Evolutionary conservation across 495 filamentous ascomycete genomes (phyloP).

Genomic region (Cetradonia linearis): DNA sequence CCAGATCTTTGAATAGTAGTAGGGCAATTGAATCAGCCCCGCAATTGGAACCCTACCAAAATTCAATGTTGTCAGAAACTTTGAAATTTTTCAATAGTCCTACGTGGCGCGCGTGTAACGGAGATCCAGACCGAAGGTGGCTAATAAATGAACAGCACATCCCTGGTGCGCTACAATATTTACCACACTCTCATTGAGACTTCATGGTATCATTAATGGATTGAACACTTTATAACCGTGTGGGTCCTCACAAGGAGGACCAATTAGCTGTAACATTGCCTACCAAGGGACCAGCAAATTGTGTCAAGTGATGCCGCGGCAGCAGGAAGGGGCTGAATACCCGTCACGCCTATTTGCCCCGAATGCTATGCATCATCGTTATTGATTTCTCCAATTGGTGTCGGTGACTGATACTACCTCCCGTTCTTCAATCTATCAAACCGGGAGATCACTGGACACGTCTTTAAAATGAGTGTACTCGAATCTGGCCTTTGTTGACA

Average conservation of each 20-base stretch:
- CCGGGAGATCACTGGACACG: not conserved
- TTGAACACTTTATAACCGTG: not conserved
- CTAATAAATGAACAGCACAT: not conserved
- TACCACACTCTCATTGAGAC: not conserved
- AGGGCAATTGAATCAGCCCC: too few species aligned
- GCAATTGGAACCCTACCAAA: too few species aligned
- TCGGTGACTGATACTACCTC: not conserved
- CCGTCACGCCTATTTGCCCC: constrained; percentile 1
- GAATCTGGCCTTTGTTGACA: not conserved
- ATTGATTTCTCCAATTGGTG: not conserved
- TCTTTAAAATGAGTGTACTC: not conserved
- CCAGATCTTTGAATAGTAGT: too few species aligned
- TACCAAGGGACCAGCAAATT: not conserved
- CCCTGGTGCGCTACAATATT: not conserved
- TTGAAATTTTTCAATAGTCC: too few species aligned
- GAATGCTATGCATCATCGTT: not conserved
- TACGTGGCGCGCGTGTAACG: too few species aligned
- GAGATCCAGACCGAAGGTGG: not conserved
- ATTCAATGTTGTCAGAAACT: too few species aligned
- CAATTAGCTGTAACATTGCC: not conserved
- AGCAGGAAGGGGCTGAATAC: not conserved
- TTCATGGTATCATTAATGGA: not conserved
- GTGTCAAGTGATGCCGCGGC: constrained; percentile 3
- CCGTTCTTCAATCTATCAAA: not conserved
- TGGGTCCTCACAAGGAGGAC: not conserved